These are phyloP conservation scores for Phaeosphaeriaceae sp. DNA, from an alignment of 2,329 filamentous ascomycete genomes.

Conservation along the genomic window DNA sequence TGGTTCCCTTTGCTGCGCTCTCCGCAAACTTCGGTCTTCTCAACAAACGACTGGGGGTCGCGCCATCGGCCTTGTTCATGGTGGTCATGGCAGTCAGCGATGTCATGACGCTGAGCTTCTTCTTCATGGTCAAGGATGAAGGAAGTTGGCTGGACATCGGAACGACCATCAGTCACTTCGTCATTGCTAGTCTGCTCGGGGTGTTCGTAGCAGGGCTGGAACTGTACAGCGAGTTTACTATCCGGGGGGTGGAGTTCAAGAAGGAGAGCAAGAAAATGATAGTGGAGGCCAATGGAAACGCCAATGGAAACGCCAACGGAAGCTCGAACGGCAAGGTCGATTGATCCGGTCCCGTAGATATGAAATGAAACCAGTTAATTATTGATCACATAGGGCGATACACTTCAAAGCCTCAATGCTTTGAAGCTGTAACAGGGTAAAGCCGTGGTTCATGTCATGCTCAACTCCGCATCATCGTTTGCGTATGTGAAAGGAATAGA, in stretches of 20 bases:
- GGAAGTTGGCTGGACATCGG: slow-evolving; percentile 98
- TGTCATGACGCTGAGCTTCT: slow-evolving; percentile 92
- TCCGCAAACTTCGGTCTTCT: slow-evolving; percentile 94
- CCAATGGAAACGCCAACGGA: slow-evolving; percentile 2
- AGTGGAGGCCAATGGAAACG: slow-evolving; percentile 9
- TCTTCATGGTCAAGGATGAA: slow-evolving; percentile 96
- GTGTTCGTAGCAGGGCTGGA: slow-evolving; percentile 91
- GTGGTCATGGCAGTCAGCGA: slow-evolving; percentile 85
- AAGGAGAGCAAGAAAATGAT: slow-evolving; percentile 22
- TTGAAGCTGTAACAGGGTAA: background rate
- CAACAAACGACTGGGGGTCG: slow-evolving; percentile 82
- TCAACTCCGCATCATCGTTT: too few species aligned
- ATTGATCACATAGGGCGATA: background rate
- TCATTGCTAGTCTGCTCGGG: slow-evolving; percentile 86
- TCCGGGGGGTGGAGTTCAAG: slow-evolving; percentile 77
- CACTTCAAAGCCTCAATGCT: background rate
- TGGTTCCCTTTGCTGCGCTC: slow-evolving; percentile 92
- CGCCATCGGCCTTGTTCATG: slow-evolving; percentile 91
- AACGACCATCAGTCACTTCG: slow-evolving; percentile 94
- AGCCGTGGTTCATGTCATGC: too few species aligned
- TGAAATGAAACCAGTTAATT: background rate
- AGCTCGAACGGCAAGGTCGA: background rate
- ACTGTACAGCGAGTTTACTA: slow-evolving; percentile 81
- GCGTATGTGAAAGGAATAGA: background rate
- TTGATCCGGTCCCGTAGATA: background rate